These are phyloP conservation scores for Vickermania ingenoplastis DNA, from an alignment of 208 protist species.

Conservation along the genomic window DNA sequence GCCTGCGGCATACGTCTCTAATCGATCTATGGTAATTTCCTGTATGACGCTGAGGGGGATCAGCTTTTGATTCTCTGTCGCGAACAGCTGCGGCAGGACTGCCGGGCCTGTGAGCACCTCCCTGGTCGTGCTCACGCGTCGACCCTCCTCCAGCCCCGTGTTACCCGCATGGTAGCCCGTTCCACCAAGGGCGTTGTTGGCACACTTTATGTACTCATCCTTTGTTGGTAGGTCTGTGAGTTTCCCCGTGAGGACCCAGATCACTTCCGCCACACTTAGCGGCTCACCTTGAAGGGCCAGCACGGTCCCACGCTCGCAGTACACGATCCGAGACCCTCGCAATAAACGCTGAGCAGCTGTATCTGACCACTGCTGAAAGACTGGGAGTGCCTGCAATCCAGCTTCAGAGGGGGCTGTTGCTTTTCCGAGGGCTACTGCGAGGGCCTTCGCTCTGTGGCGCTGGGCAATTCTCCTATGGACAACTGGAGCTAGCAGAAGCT, in stretches of 20 bases:
- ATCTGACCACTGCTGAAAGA: constrained; percentile 32
- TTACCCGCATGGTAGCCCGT: too few relatives aligned
- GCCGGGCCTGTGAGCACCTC: neutral
- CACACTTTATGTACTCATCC: constrained; percentile 11
- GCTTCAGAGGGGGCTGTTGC: neutral
- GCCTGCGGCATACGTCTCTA: constrained; percentile 31
- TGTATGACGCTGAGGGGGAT: constrained; percentile 8
- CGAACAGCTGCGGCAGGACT: neutral
- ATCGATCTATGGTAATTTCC: constrained; percentile 22
- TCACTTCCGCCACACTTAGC: constrained; percentile 16
- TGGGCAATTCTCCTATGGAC: neutral
- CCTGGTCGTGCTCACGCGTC: neutral
- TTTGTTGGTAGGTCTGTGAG: constrained; percentile 52
- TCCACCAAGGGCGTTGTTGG: neutral
- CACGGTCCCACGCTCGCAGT: constrained; percentile 17
- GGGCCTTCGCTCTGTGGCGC: neutral
- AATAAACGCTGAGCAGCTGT: constrained; percentile 20
- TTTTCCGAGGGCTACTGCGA: neutral
- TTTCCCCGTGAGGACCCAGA: constrained; percentile 52
- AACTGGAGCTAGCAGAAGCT: constrained; percentile 14
- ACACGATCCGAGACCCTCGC: constrained; percentile 14
- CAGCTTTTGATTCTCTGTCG: neutral
- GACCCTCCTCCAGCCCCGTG: too few relatives aligned
- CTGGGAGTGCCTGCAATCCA: constrained; percentile 4
- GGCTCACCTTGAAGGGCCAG: constrained; percentile 44